Evolutionary conservation across 305 asterid genomes (phyloP).

Genomic region (Ajuga reptans): DNA sequence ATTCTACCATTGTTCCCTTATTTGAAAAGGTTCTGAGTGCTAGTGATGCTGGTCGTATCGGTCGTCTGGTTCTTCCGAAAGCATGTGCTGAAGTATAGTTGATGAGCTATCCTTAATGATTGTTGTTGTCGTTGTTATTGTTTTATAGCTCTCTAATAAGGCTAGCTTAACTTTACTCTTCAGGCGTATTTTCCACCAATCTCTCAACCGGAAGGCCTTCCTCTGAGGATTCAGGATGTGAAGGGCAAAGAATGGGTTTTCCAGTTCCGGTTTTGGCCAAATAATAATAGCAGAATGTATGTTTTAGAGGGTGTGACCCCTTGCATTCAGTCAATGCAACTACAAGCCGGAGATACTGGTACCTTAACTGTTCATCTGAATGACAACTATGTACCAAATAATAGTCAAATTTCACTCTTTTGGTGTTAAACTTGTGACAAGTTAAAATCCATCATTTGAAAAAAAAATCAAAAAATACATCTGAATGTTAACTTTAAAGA

Average conservation of each 20-base stretch:
- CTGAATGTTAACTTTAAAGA: background rate
- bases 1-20: slow-evolving; percentile 74
- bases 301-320: slow-evolving; percentile 96
- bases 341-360: slow-evolving; percentile 99
- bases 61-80: slow-evolving; percentile 97
- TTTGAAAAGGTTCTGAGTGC: slow-evolving; percentile 98
- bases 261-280: slow-evolving; percentile 96
- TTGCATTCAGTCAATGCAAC: slow-evolving; percentile 92
- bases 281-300: slow-evolving; percentile 94
- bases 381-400: background rate
- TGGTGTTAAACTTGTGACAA: background rate
- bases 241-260: slow-evolving; percentile 97
- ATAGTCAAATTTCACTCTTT: background rate
- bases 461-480: background rate
- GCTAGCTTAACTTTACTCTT: slow-evolving; percentile 17
- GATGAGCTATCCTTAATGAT: slow-evolving; percentile 1
- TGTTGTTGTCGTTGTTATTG: background rate
- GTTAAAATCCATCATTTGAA: no score
- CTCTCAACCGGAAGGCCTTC: slow-evolving; percentile 95
- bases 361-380: slow-evolving; percentile 5
- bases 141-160: slow-evolving; percentile 12
- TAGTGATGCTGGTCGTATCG: slow-evolving; percentile 96
- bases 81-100: slow-evolving; percentile 93
- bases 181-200: slow-evolving; percentile 96
- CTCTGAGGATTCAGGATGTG: slow-evolving; percentile 90